A percentile compares a stretch with the other conserved stretches of the same genome.
Conservation (phyloP, 495 filamentous ascomycete genomes). For the Penicillium malachiteum region DNA sequence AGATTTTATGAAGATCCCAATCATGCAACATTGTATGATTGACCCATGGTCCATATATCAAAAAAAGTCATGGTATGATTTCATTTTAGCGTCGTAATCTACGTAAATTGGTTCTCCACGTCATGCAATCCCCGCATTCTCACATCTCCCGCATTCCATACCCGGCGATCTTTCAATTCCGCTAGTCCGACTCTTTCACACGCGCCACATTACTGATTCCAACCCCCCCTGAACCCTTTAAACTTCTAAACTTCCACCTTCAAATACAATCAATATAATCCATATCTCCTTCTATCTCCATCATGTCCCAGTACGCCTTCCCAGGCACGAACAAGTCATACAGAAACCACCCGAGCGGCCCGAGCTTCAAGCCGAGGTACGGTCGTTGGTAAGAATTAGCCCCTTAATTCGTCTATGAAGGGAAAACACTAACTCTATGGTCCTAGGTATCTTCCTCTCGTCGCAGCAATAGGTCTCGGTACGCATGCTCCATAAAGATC, state of each 20-base stretch:
- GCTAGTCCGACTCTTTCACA: constrained; percentile 11
- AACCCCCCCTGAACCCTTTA: neutral
- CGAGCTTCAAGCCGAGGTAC: constrained; percentile 17
- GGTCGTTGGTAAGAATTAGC: constrained; percentile 18
- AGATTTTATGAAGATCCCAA: neutral
- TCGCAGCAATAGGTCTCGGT: constrained; percentile 35
- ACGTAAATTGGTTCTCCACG: constrained; percentile 20
- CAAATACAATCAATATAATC: neutral
- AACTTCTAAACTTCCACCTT: neutral
- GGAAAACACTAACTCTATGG: neutral
- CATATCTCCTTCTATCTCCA: neutral
- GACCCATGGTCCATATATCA: neutral
- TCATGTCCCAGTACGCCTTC: constrained; percentile 27
- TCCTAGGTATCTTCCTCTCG: constrained; percentile 33
- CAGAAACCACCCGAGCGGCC: constrained; percentile 11
- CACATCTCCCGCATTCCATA: constrained; percentile 10
- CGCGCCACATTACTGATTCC: constrained; percentile 12
- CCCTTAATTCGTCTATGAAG: neutral
- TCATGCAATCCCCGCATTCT: constrained; percentile 29
- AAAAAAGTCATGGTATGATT: constrained; percentile 13
- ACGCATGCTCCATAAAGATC: neutral
- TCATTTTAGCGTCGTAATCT: neutral
- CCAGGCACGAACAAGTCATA: constrained; percentile 20
- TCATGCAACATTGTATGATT: neutral
- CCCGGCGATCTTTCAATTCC: constrained; percentile 15